Base-by-base conservation (phyloP, 345 rosid genomes). In the Eucalyptus cloeziana region DNA sequence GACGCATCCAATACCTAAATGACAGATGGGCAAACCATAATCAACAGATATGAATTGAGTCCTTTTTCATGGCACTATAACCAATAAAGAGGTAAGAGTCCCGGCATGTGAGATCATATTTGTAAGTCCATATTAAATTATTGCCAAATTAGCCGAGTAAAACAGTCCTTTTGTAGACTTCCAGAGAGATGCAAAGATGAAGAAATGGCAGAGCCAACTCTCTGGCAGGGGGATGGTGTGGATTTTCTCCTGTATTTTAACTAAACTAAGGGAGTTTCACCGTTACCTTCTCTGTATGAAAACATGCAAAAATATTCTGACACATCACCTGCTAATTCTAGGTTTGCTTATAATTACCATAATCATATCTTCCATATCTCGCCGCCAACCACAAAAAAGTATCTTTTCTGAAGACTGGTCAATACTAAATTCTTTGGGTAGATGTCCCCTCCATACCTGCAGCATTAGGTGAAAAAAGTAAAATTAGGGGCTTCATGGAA, bases 281-380 rank as follows among this genome's bases (percentile, higher is more conserved):
- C 0, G 1, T 40, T 40, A 40, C 30, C 47, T 76, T 76, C 85
- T 76, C 47, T 21, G 47, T 40, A 76, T 21, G 85, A 21, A 76
- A 40, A 76, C 85, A 76, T 21, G 85, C 47, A 76, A 44, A 76
- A 76, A 69, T 21, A 76, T 76, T 76, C 47, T 4, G 30, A 40
- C 47, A 76, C 24, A 76, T 40, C 47, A 21, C 30, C 30, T 40
- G 27, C 47, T 89, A 87, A 88, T 87, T 86, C 91, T 58, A 64
- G 90, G 89, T 93, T 91, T 91, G 86, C 76, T 30, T 89, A 91
- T 87, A 89, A 90, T 95, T 96, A 96, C 96, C 97, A 90, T 91
- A 91, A 96, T 92, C 93, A 96, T 95, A 94, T 96, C 97, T 93
- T 96, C 96, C 95, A 96, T 95, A 94, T 96, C 97, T 83, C 97